Evolutionary conservation across 352 stramenopile species (phyloP), one percentile per base, ranked within the genome.

Genomic region (Elongisporangium undulatum): DNA sequence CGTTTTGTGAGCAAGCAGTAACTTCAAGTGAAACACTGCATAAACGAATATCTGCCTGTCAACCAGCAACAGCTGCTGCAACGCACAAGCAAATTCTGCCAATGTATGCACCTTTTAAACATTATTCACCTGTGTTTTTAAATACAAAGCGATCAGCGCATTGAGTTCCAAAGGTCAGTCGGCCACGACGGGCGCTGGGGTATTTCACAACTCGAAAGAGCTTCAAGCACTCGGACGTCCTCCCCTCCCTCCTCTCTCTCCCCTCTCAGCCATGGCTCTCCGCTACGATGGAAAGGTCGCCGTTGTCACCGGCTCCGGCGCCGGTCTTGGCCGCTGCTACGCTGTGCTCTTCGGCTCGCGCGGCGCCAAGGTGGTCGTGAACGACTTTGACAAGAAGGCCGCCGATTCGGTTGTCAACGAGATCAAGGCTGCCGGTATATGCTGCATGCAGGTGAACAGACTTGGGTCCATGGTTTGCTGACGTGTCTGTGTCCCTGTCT

Each of bases 311-410:
- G 86, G 86, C 48, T 80, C 86, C 10, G 86, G 83, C 23, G 70
- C 71, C 12, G 86, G 86, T 49, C 79, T 95, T 38, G 86, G 86
- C 50, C 84, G 84, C 65, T 75, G 75, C 49, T 94, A 92, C 65
- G 86, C 84, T 34, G 55, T 90, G 38, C 72, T 90, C 53, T 85
- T 95, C 49, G 86, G 69, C 13, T 71, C 79, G 61, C 82, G 81
- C 34, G 84, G 86, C 41, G 86, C 85, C 55, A 95, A 95, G 75
- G 80, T 95, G 82, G 82, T 95, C 23, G 79, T 93, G 52, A 92
- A 93, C 59, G 85, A 92, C 61, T 87, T 90, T 50, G 73, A 72
- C 62, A 75, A 75, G 53, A 71, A 73, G 51, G 72, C 79, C 7
- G 85, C 83, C 2, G 86, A 95, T 59, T 75, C 79, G 4, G 85